Conservation (phyloP, 2,329 filamentous ascomycete species). For the Pseudocercospora vitis region DNA sequence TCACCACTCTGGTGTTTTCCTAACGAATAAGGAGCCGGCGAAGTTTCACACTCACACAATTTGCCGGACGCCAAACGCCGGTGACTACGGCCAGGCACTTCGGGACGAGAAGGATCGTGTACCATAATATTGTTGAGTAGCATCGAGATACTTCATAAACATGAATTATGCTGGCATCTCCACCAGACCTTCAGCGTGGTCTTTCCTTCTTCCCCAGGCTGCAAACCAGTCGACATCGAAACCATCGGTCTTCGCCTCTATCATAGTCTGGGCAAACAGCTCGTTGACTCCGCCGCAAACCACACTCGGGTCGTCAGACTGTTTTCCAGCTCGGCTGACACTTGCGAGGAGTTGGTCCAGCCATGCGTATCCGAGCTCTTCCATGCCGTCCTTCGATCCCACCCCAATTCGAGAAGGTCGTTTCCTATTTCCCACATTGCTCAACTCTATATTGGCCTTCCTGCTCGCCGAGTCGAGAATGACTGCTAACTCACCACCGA, state of each 20-base stretch:
- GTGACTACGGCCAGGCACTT: conserved; percentile 67
- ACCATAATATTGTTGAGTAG: not conserved
- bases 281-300: conserved; percentile 6
- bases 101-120: conserved; percentile 23
- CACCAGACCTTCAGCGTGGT: not conserved
- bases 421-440: conserved; percentile 10
- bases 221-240: conserved; percentile 19
- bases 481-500: conserved; percentile 12
- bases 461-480: conserved; percentile 15
- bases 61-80: conserved; percentile 69
- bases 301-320: not conserved
- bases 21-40: conserved; percentile 69
- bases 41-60: conserved; percentile 80
- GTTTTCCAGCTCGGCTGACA: not conserved
- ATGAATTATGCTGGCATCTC: not conserved
- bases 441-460: conserved; percentile 8
- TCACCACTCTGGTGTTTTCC: conserved; percentile 67
- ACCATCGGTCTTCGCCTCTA: conserved; percentile 11
- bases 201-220: conserved; percentile 11
- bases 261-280: conserved; percentile 6
- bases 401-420: conserved; percentile 10
- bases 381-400: conserved; percentile 3
- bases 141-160: not conserved
- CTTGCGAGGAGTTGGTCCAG: conserved; percentile 7
- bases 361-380: conserved; percentile 15